phyloP scores from a whole-genome alignment of 805 yeast genomes.

The Cyberlindnera japonica region DNA sequence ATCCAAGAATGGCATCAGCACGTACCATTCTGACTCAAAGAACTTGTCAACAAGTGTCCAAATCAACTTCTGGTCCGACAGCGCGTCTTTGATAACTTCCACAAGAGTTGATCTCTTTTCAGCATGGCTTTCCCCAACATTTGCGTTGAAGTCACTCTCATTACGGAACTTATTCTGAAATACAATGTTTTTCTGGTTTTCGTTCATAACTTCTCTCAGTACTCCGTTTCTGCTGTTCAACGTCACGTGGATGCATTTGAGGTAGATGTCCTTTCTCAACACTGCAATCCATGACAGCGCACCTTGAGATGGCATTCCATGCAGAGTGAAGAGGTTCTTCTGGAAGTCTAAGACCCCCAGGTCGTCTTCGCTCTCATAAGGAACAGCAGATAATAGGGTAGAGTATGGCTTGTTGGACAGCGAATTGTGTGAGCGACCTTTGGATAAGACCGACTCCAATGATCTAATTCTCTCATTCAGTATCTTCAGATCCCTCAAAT shows the following conservation, averaged over 20 bases:
- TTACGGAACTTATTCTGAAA: conserved; percentile 8
- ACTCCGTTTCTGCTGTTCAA: conserved; percentile 8
- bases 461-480: conserved; percentile 18
- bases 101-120: conserved; percentile 4
- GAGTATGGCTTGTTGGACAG: too few species aligned
- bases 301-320: conserved; percentile 20
- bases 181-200: neutral
- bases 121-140: conserved; percentile 1
- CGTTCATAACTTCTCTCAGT: neutral
- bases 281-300: conserved; percentile 26
- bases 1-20: conserved; percentile 22
- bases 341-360: conserved; percentile 8
- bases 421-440: neutral
- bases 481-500: conserved; percentile 3
- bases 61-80: conserved; percentile 20
- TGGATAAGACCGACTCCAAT: conserved; percentile 14
- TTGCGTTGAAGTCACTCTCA: conserved; percentile 7
- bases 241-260: conserved; percentile 17
- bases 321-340: conserved; percentile 6
- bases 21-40: conserved; percentile 22
- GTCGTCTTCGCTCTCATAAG: neutral
- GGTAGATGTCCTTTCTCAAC: conserved; percentile 24
- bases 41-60: conserved; percentile 26
- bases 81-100: conserved; percentile 1
- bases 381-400: too few species aligned